A percentile compares a stretch with the other conserved stretches of the same genome.
Evolutionary conservation across 208 protist genomes (phyloP).

Genomic region (Trypanosoma mega): DNA sequence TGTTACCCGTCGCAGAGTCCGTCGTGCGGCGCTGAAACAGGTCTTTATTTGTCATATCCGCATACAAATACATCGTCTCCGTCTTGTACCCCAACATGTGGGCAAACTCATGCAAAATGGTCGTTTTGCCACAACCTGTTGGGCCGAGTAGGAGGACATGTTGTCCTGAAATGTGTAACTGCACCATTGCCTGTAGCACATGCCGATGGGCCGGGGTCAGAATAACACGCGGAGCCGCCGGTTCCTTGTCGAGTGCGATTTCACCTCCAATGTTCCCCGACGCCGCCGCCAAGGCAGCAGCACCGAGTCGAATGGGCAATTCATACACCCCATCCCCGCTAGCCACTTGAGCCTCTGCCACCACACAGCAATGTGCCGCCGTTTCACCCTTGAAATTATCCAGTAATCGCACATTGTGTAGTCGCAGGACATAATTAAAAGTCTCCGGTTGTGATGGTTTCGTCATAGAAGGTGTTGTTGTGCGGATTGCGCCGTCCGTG

Average conservation of each 20-base stretch:
- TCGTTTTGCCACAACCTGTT: slow-evolving; percentile 90
- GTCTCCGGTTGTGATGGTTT: slow-evolving; percentile 23
- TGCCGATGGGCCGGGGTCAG: slow-evolving; percentile 67
- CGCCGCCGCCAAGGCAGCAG: slow-evolving; percentile 8
- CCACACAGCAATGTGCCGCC: slow-evolving; percentile 21
- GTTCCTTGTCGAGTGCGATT: slow-evolving; percentile 24
- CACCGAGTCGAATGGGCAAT: slow-evolving; percentile 54
- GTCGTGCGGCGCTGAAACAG: slow-evolving; percentile 93
- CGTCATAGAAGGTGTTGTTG: too few species aligned
- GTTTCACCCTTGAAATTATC: too few species aligned
- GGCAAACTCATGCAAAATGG: slow-evolving; percentile 73
- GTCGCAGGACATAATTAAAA: slow-evolving; percentile 51
- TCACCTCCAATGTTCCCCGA: not conserved
- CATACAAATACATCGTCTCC: slow-evolving; percentile 87
- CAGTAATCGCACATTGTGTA: slow-evolving; percentile 35
- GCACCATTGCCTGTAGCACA: slow-evolving; percentile 74
- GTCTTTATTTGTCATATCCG: slow-evolving; percentile 94
- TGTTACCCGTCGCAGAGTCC: slow-evolving; percentile 71
- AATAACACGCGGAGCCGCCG: slow-evolving; percentile 31
- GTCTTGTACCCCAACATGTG: slow-evolving; percentile 60
- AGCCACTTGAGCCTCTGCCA: slow-evolving; percentile 59
- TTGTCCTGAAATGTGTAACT: slow-evolving; percentile 60
- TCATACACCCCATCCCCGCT: slow-evolving; percentile 38
- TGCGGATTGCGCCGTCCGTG: too few species aligned
- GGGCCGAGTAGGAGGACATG: slow-evolving; percentile 87